phyloP scores from a whole-genome alignment of 1,139 yeast genomes.

The Candida glucosophila region DNA sequence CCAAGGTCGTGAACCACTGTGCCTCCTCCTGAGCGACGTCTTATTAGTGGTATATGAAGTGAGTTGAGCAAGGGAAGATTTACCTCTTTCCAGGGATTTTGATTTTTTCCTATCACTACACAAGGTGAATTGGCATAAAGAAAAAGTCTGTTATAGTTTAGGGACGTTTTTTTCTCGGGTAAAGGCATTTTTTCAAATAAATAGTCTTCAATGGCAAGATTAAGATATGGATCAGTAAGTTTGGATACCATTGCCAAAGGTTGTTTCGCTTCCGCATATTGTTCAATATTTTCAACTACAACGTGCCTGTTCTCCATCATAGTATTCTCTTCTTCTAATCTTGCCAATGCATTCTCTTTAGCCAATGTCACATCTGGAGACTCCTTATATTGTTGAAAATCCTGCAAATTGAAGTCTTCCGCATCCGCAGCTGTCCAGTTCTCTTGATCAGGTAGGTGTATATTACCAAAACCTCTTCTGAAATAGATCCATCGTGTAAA shows the following conservation, averaged over 20 bases:
- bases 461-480: constrained; percentile 6
- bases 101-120: constrained; percentile 93
- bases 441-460: constrained; percentile 31
- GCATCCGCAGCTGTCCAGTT: constrained; percentile 25
- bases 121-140: constrained; percentile 76
- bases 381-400: constrained; percentile 32
- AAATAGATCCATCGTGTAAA: not conserved
- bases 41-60: constrained; percentile 55
- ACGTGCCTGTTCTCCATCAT: too few relatives aligned
- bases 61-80: constrained; percentile 51
- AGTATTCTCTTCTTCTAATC: not conserved
- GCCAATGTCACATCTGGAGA: constrained; percentile 15
- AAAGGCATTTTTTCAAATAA: constrained; percentile 60
- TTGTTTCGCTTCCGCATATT: constrained; percentile 9
- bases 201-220: constrained; percentile 77
- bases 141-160: constrained; percentile 45
- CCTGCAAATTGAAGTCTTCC: constrained; percentile 31
- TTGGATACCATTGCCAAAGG: constrained; percentile 36
- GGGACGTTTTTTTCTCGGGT: constrained; percentile 10
- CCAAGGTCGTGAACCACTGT: constrained; percentile 95
- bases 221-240: constrained; percentile 59
- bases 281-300: too few relatives aligned
- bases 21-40: constrained; percentile 93
- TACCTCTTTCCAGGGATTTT: constrained; percentile 88
- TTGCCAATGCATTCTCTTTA: constrained; percentile 1